Conservation (phyloP, 2,329 filamentous ascomycete genomes). For the Blastomyces silverae region DNA sequence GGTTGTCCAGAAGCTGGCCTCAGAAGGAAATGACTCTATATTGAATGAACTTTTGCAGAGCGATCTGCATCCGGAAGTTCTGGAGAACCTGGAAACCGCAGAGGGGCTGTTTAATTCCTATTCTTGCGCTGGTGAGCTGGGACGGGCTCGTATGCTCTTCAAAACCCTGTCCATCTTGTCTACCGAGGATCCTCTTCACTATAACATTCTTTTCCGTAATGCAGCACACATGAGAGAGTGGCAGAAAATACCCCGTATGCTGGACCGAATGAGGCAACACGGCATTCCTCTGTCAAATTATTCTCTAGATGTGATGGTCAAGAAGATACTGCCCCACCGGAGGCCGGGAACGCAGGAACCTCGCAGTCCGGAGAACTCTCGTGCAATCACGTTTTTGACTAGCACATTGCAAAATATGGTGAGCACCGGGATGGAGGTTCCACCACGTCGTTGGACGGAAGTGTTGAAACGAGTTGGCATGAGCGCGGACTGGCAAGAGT, state of each 20-base stretch:
- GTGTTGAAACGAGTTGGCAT: constrained; percentile 52
- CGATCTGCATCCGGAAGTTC: constrained; percentile 59
- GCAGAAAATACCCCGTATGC: constrained; percentile 28
- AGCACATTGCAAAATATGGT: constrained; percentile 46
- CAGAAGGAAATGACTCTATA: constrained; percentile 48
- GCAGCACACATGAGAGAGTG: constrained; percentile 32
- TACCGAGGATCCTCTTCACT: constrained; percentile 28
- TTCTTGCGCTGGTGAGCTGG: constrained; percentile 46
- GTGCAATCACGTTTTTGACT: constrained; percentile 41
- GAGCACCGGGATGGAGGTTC: constrained; percentile 39
- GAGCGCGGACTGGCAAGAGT: constrained; percentile 46
- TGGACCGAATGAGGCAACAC: constrained; percentile 47
- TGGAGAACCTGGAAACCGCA: constrained; percentile 52
- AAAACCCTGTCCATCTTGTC: constrained; percentile 44
- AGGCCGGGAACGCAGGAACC: constrained; percentile 20
- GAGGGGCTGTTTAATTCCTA: constrained; percentile 49
- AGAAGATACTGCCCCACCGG: constrained; percentile 31
- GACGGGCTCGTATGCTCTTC: constrained; percentile 50
- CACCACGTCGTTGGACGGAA: constrained; percentile 49
- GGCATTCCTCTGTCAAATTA: constrained; percentile 38
- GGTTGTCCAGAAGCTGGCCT: constrained; percentile 58
- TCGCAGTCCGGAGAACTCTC: constrained; percentile 28
- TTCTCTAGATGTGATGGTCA: constrained; percentile 43
- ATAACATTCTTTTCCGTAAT: constrained; percentile 38
- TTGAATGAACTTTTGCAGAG: constrained; percentile 49